Evolutionary conservation across 169 alveolate species (phyloP).

Genomic region (Plasmodium vinckei): DNA sequence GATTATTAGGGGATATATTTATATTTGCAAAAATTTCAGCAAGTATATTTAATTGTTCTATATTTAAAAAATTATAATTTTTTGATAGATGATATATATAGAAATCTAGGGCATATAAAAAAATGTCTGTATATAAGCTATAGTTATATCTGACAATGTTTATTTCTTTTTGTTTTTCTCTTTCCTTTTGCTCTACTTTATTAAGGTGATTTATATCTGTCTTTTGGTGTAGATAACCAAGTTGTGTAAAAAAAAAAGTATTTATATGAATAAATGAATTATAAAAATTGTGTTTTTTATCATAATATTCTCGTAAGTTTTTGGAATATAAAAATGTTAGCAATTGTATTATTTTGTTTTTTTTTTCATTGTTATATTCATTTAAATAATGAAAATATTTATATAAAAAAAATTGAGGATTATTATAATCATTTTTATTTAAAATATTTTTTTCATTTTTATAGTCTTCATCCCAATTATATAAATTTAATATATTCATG

Average conservation of each 20-base stretch:
- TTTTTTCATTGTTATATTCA: conserved; percentile 18
- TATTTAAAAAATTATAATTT: conserved; percentile 29
- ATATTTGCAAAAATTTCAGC: conserved; percentile 46
- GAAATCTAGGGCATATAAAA: conserved; percentile 57
- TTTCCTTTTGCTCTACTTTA: neutral
- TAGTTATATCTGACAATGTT: neutral
- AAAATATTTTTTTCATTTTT: conserved; percentile 2
- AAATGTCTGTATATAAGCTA: conserved; percentile 53
- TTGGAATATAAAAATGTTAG: conserved; percentile 23
- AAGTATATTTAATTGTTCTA: conserved; percentile 32
- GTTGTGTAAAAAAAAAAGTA: conserved; percentile 24
- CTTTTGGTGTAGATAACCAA: conserved; percentile 1
- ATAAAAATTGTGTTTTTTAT: conserved; percentile 26
- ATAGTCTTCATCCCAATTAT: conserved; percentile 2
- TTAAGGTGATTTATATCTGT: neutral
- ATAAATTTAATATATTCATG: conserved; percentile 14
- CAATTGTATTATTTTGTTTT: conserved; percentile 19
- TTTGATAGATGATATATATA: conserved; percentile 44
- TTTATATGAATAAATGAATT: conserved; percentile 38
- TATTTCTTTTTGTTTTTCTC: neutral
- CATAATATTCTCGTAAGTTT: conserved; percentile 54
- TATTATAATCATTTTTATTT: conserved; percentile 16
- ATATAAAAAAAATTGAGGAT: conserved; percentile 39
- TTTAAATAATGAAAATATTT: conserved; percentile 63
- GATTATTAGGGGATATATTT: conserved; percentile 17